A percentile compares a stretch with the other conserved stretches of the same genome.
These are phyloP conservation scores for Ilex aquifolium DNA, from an alignment of 257 asterid species.

Conservation along the genomic window DNA sequence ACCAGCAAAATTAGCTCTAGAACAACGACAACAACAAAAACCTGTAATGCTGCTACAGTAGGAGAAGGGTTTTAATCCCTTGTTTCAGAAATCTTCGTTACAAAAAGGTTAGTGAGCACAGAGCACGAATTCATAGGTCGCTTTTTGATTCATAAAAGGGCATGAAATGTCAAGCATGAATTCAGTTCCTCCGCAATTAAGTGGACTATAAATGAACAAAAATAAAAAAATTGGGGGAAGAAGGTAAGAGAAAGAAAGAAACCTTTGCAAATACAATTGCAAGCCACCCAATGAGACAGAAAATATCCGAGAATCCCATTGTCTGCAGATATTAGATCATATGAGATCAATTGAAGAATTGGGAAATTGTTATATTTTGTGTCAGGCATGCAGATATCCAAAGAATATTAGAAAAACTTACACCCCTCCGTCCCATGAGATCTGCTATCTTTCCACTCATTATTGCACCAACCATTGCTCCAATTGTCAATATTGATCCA, in stretches of 20 bases:
- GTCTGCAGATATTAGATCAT: conserved; percentile 41
- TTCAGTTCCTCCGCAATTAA: no score
- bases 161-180: no score
- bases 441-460: conserved; percentile 85
- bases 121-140: no score
- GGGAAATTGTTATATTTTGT: neutral
- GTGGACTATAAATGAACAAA: no score
- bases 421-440: conserved; percentile 71
- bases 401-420: conserved; percentile 26
- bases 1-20: no score
- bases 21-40: no score
- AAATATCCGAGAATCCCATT: conserved; percentile 69
- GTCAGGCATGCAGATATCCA: conserved; percentile 2
- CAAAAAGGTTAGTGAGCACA: no score
- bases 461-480: conserved; percentile 87
- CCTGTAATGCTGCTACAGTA: no score
- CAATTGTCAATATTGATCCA: conserved; percentile 79
- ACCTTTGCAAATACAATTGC: conserved; percentile 73
- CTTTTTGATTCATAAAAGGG: no score
- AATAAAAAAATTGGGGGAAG: neutral
- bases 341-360: conserved; percentile 7
- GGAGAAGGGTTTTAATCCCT: no score
- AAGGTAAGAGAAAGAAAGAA: conserved; percentile 1
- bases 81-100: no score
- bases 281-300: conserved; percentile 62